These are phyloP conservation scores for Pleurozium schreberi DNA, from an alignment of 225 moss, liverwort and hornwort genomes.

Conservation along the genomic window DNA sequence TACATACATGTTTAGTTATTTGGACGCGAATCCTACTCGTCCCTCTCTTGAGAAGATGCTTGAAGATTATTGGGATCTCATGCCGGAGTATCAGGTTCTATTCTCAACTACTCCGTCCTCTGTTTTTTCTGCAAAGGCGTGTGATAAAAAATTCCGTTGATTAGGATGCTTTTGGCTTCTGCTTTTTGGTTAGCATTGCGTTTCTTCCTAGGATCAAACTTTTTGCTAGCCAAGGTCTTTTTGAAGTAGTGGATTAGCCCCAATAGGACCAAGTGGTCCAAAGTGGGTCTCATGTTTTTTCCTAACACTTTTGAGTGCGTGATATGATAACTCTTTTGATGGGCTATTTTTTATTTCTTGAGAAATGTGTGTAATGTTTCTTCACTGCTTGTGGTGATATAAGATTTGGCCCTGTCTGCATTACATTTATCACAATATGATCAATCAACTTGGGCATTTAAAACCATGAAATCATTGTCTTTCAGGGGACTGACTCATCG, in stretches of 20 bases:
- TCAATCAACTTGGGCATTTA: not conserved
- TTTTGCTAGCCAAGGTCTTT: not conserved
- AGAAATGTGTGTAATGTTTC: too few species aligned
- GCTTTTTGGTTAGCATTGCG: not conserved
- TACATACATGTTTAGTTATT: slow-evolving; percentile 76
- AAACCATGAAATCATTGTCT: not conserved
- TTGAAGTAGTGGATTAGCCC: not conserved
- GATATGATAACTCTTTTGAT: not conserved
- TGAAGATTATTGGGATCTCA: slow-evolving; percentile 88
- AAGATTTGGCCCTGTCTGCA: not conserved
- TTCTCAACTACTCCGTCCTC: not conserved
- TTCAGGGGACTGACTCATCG: not conserved
- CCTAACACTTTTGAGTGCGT: not conserved
- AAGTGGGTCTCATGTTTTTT: not conserved
- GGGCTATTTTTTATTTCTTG: not conserved
- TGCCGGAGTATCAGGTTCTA: slow-evolving; percentile 83
- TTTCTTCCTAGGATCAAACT: not conserved
- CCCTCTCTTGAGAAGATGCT: slow-evolving; percentile 80
- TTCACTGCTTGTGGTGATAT: not conserved
- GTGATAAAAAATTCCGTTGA: not conserved
- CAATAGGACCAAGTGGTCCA: not conserved
- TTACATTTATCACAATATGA: not conserved
- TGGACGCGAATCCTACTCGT: slow-evolving; percentile 75
- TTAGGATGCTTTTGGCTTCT: not conserved
- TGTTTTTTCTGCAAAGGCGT: not conserved